phyloP scores from a whole-genome alignment of 495 filamentous ascomycete genomes.

The Aspergillus conjunctus region DNA sequence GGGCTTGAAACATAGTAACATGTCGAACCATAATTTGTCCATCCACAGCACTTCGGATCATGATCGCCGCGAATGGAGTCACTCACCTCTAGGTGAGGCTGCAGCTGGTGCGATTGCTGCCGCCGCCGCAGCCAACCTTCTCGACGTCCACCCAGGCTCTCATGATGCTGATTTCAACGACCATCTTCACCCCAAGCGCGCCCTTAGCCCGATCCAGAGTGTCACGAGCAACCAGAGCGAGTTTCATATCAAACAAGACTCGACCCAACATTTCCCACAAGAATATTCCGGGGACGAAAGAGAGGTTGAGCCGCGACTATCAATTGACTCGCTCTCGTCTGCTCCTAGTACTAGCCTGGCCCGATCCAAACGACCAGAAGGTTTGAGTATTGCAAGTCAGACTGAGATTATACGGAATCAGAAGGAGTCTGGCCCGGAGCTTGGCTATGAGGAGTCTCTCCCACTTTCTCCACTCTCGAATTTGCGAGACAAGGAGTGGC shows the following conservation, averaged over 20 bases:
- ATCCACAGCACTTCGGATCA: constrained; percentile 54
- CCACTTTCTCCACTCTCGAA: constrained; percentile 29
- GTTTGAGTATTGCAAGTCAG: constrained; percentile 51
- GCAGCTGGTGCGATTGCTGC: constrained; percentile 50
- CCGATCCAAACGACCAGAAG: constrained; percentile 55
- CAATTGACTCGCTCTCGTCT: constrained; percentile 55
- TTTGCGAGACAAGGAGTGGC: constrained; percentile 46
- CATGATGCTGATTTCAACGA: constrained; percentile 53
- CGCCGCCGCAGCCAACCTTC: constrained; percentile 47
- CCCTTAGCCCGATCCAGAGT: constrained; percentile 84
- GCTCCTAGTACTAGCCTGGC: constrained; percentile 57
- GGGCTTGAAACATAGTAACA: constrained; percentile 59
- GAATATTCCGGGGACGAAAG: constrained; percentile 29
- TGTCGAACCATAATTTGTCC: constrained; percentile 57
- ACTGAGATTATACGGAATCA: constrained; percentile 48
- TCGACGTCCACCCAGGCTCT: constrained; percentile 42
- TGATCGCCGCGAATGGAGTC: constrained; percentile 46
- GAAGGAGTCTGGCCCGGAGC: constrained; percentile 35
- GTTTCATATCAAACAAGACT: constrained; percentile 25
- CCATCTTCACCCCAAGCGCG: constrained; percentile 57
- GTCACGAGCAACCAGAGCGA: constrained; percentile 71
- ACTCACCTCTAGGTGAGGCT: constrained; percentile 50
- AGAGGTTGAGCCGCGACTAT: constrained; percentile 45
- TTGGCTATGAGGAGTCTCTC: constrained; percentile 43
- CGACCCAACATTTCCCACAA: constrained; percentile 21